These are phyloP conservation scores for Stemphylium beticola DNA, from an alignment of 2,329 filamentous ascomycete species.

Conservation along the genomic window DNA sequence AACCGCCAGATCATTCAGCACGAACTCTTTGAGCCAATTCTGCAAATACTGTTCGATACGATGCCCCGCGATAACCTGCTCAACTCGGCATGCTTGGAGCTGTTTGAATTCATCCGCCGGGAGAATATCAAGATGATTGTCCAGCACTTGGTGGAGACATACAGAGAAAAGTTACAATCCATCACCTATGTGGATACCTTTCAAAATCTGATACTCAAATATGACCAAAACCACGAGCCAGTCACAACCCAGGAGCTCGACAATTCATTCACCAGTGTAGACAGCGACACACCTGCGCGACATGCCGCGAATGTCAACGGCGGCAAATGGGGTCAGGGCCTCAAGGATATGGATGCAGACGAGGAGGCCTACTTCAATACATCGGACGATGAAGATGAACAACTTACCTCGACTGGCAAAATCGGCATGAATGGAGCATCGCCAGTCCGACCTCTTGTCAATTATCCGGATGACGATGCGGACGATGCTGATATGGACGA, in stretches of 20 bases:
- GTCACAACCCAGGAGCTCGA: constrained; percentile 64
- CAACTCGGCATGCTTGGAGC: constrained; percentile 90
- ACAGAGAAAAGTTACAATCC: constrained; percentile 75
- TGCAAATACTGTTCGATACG: constrained; percentile 82
- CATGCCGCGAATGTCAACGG: constrained; percentile 60
- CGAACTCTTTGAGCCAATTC: constrained; percentile 79
- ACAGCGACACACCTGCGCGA: constrained; percentile 56
- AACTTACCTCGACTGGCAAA: constrained; percentile 47
- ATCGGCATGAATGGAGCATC: constrained; percentile 66
- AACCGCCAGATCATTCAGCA: constrained; percentile 83
- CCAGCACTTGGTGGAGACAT: constrained; percentile 82
- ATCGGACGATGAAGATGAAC: constrained; percentile 81
- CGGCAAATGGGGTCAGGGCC: constrained; percentile 67
- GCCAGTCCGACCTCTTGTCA: constrained; percentile 74
- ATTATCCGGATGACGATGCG: constrained; percentile 91
- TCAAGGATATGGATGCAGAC: constrained; percentile 82
- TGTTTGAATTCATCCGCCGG: constrained; percentile 86
- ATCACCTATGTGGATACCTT: constrained; percentile 89
- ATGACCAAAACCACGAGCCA: constrained; percentile 72
- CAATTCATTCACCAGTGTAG: constrained; percentile 74
- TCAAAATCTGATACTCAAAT: constrained; percentile 73
- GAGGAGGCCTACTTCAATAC: constrained; percentile 96
- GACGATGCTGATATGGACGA: constrained; percentile 64
- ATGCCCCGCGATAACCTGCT: constrained; percentile 92
- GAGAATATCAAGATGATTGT: constrained; percentile 72